These are phyloP conservation scores for Hygrophila difformis DNA, from an alignment of 257 asterid species.

Conservation along the genomic window DNA sequence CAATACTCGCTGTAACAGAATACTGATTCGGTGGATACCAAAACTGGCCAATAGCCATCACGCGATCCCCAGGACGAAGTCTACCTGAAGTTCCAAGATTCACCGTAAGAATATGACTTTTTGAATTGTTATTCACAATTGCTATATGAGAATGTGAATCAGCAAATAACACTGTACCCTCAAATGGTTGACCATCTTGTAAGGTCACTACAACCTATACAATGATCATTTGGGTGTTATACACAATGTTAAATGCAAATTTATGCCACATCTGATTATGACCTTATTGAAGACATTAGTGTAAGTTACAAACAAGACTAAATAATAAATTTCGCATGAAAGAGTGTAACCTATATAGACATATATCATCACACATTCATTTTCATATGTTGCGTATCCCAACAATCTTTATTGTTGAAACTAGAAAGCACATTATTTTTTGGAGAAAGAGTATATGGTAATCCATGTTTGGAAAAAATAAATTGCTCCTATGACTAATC, in stretches of 20 bases:
- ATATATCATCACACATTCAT: too few species aligned
- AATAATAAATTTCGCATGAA: too few species aligned
- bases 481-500: too few species aligned
- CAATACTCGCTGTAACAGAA: slow-evolving; percentile 85
- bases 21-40: slow-evolving; percentile 80
- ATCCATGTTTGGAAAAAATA: too few species aligned
- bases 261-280: not conserved
- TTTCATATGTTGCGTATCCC: too few species aligned
- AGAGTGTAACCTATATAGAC: too few species aligned
- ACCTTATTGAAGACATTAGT: not conserved
- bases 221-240: slow-evolving; percentile 1
- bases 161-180: slow-evolving; percentile 81
- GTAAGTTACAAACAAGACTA: not conserved
- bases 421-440: too few species aligned
- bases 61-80: slow-evolving; percentile 98
- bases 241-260: not conserved
- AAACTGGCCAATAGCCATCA: slow-evolving; percentile 88
- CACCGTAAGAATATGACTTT: slow-evolving; percentile 70
- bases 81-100: slow-evolving; percentile 66
- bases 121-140: slow-evolving; percentile 60
- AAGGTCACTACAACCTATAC: slow-evolving; percentile 77
- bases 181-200: slow-evolving; percentile 90
- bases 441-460: too few species aligned
- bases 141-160: slow-evolving; percentile 76
- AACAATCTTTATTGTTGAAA: too few species aligned